These are phyloP conservation scores for Ceratocystis ficicola DNA, from an alignment of 2,329 filamentous ascomycete species.

Conservation along the genomic window DNA sequence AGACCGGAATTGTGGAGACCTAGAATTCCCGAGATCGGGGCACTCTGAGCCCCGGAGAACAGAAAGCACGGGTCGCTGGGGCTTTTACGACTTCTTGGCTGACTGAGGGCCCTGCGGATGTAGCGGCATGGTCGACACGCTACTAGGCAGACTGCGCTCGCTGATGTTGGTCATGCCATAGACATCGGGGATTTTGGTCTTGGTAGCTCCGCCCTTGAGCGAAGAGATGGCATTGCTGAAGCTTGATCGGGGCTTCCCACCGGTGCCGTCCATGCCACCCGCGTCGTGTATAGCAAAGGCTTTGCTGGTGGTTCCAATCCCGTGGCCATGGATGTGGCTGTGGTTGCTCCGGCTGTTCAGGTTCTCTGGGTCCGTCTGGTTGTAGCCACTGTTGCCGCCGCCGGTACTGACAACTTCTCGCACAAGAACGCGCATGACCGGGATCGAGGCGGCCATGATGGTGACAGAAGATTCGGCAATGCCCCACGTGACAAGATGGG, in stretches of 20 bases:
- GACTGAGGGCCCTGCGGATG: conserved; percentile 14
- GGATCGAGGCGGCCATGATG: conserved; percentile 25
- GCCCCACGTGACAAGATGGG: conserved; percentile 22
- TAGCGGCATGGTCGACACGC: conserved; percentile 21
- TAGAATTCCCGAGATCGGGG: not conserved
- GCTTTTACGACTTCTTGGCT: conserved; percentile 15
- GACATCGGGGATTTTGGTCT: conserved; percentile 20
- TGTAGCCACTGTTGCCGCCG: conserved; percentile 17
- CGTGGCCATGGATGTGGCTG: not conserved
- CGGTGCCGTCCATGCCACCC: not conserved
- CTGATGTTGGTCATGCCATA: conserved; percentile 22
- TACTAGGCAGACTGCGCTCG: conserved; percentile 18
- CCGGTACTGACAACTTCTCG: conserved; percentile 22
- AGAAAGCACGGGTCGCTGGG: not conserved
- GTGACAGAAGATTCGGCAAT: conserved; percentile 23
- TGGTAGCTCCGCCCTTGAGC: conserved; percentile 5
- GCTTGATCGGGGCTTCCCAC: conserved; percentile 17
- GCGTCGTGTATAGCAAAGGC: conserved; percentile 11
- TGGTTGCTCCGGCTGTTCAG: not conserved
- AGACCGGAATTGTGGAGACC: no score
- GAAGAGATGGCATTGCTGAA: conserved; percentile 16
- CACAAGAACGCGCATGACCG: conserved; percentile 25
- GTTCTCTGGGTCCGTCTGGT: conserved; percentile 19
- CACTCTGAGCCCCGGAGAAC: not conserved
- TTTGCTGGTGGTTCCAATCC: conserved; percentile 15